A percentile compares a stretch with the other conserved stretches of the same genome.
Evolutionary conservation across 2,329 filamentous ascomycete species (phyloP).

Genomic region (Aphanocladium album): DNA sequence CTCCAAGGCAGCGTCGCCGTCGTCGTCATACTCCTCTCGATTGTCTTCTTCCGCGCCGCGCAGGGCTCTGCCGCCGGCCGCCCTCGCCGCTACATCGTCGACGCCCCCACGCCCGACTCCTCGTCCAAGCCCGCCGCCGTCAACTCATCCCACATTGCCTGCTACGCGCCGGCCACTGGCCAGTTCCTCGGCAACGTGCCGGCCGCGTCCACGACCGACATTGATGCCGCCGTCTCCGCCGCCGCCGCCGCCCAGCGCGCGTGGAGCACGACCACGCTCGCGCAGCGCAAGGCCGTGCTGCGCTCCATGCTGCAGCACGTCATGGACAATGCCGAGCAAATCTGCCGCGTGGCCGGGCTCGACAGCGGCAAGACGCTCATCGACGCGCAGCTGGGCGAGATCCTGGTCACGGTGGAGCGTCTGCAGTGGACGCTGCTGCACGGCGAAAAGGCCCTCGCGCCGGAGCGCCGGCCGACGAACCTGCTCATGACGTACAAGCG

Average conservation of each 20-base stretch:
- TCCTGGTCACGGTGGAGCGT: slow-evolving; percentile 90
- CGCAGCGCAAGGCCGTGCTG: slow-evolving; percentile 72
- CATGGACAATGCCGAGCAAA: slow-evolving; percentile 81
- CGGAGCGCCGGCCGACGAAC: slow-evolving; percentile 75
- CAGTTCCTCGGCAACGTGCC: slow-evolving; percentile 73
- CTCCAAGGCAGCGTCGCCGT: slow-evolving; percentile 26
- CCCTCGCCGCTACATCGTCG: slow-evolving; percentile 55
- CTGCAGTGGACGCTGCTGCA: slow-evolving; percentile 90
- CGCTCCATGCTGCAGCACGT: slow-evolving; percentile 76
- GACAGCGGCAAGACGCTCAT: slow-evolving; percentile 97
- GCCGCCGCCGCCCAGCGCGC: slow-evolving; percentile 67
- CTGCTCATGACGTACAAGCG: slow-evolving; percentile 93
- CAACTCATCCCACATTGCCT: slow-evolving; percentile 67
- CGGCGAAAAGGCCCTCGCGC: slow-evolving; percentile 72
- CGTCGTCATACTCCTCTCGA: slow-evolving; percentile 26
- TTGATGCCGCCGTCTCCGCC: slow-evolving; percentile 72
- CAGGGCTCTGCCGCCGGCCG: slow-evolving; percentile 29
- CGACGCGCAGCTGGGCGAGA: slow-evolving; percentile 89
- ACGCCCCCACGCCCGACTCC: slow-evolving; percentile 53
- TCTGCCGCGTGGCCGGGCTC: slow-evolving; percentile 78
- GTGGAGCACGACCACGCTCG: slow-evolving; percentile 77
- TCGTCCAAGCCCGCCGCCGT: slow-evolving; percentile 54
- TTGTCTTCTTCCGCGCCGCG: slow-evolving; percentile 26
- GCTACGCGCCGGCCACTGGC: slow-evolving; percentile 86
- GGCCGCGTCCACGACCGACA: slow-evolving; percentile 68